Conservation (phyloP, 2,329 filamentous ascomycete genomes). For the Fusarium aywerte region DNA sequence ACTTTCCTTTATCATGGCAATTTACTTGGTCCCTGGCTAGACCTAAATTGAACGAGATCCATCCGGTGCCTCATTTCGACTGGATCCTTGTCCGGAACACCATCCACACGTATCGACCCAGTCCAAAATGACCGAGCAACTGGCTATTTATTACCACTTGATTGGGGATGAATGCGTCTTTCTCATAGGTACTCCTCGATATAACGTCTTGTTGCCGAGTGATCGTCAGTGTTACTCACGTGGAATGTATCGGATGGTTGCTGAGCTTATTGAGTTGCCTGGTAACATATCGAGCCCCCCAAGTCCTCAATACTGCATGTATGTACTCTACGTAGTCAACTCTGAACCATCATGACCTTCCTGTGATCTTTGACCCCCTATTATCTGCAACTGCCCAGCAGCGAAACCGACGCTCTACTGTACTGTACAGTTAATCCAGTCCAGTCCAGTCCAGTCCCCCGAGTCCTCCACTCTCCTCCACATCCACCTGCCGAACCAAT, state of each 20-base stretch:
- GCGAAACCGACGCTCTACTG: constrained; percentile 20
- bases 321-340: background rate
- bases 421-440: background rate
- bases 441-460: constrained; percentile 1
- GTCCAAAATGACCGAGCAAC: constrained; percentile 35
- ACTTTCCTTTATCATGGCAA: constrained; percentile 33
- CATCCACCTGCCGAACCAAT: constrained; percentile 31
- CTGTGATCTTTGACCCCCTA: constrained; percentile 40
- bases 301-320: background rate
- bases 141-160: constrained; percentile 7
- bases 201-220: constrained; percentile 16
- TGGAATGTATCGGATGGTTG: constrained; percentile 22
- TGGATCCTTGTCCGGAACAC: constrained; percentile 29
- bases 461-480: constrained; percentile 21
- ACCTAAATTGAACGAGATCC: constrained; percentile 43
- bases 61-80: constrained; percentile 44
- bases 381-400: constrained; percentile 44
- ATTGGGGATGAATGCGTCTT: background rate
- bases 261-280: constrained; percentile 18
- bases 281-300: background rate
- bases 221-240: background rate
- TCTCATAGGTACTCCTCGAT: background rate
- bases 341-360: background rate
- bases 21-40: constrained; percentile 38
- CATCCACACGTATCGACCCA: constrained; percentile 21